Evolutionary conservation across 2,329 filamentous ascomycete species (phyloP).

Genomic region (Epicoccum sorghinum): DNA sequence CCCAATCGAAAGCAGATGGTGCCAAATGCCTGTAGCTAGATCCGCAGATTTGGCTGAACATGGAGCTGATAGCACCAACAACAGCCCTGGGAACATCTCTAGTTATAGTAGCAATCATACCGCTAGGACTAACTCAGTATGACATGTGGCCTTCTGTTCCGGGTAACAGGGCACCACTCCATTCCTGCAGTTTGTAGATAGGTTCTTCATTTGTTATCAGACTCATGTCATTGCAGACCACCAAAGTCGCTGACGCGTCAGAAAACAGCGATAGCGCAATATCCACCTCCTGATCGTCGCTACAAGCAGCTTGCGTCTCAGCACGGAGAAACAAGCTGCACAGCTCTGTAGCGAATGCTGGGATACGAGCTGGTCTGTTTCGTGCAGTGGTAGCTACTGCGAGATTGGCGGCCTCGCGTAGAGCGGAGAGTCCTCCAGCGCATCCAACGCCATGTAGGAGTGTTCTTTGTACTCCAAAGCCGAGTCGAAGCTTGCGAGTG

Average conservation of each 20-base stretch:
- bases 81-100: conserved; percentile 30
- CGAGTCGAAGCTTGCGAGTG: conserved; percentile 38
- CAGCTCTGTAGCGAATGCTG: conserved; percentile 68
- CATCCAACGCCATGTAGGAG: conserved; percentile 49
- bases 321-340: conserved; percentile 62
- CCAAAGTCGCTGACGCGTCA: conserved; percentile 70
- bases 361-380: conserved; percentile 64
- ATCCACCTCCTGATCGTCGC: conserved; percentile 58
- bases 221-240: conserved; percentile 69
- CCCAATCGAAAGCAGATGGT: conserved; percentile 72
- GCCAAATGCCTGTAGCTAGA: conserved; percentile 10
- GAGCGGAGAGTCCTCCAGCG: conserved; percentile 46
- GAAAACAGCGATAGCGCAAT: conserved; percentile 73
- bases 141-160: conserved; percentile 68
- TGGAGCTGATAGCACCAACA: conserved; percentile 29
- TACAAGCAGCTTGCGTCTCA: conserved; percentile 67
- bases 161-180: conserved; percentile 68
- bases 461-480: conserved; percentile 38
- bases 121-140: conserved; percentile 68
- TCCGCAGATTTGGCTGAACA: conserved; percentile 39
- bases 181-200: conserved; percentile 67
- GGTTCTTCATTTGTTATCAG: conserved; percentile 32
- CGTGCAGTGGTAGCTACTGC: conserved; percentile 67
- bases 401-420: conserved; percentile 64
- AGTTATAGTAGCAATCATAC: conserved; percentile 46